Percentiles rank a stretch among this genome's conserved stretches.
These are phyloP conservation scores for Saturnispora galanensis DNA, from an alignment of 805 yeast species.

Conservation along the genomic window DNA sequence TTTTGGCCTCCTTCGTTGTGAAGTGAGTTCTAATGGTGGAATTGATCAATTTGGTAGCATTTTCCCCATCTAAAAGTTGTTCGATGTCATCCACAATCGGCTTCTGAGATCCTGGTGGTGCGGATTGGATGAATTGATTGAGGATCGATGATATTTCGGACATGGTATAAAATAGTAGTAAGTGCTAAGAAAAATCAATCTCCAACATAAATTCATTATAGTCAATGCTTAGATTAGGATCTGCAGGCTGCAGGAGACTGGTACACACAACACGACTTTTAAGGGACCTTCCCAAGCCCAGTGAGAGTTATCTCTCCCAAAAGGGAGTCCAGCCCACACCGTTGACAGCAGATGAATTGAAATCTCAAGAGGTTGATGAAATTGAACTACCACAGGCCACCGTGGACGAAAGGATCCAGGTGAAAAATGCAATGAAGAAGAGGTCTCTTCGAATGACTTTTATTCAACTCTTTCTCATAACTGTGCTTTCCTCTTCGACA, in stretches of 20 bases:
- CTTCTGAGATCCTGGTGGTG: slow-evolving; percentile 48
- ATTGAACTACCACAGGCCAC: slow-evolving; percentile 14
- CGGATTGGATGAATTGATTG: slow-evolving; percentile 33
- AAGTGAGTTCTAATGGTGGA: slow-evolving; percentile 20
- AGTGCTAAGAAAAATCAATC: neutral
- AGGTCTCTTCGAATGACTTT: slow-evolving; percentile 26
- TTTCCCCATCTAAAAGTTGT: slow-evolving; percentile 19
- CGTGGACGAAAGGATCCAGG: slow-evolving; percentile 15
- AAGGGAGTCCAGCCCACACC: slow-evolving; percentile 24
- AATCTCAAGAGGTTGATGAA: slow-evolving; percentile 11
- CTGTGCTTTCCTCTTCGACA: slow-evolving; percentile 31
- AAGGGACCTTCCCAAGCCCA: slow-evolving; percentile 17
- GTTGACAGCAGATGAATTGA: slow-evolving; percentile 10
- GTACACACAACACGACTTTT: neutral
- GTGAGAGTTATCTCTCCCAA: slow-evolving; percentile 18
- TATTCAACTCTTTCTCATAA: slow-evolving; percentile 24
- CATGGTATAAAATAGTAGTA: slow-evolving; percentile 3
- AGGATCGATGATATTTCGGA: slow-evolving; percentile 22
- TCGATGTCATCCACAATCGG: slow-evolving; percentile 22
- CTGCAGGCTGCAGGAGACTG: neutral
- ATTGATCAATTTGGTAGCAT: slow-evolving; percentile 19
- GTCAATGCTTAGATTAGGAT: neutral
- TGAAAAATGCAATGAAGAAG: slow-evolving; percentile 18
- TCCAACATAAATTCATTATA: neutral
- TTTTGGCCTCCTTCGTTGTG: slow-evolving; percentile 22